Base-by-base conservation (phyloP, 371 early-diverging fungal genomes). In the Coemansia sp. region DNA sequence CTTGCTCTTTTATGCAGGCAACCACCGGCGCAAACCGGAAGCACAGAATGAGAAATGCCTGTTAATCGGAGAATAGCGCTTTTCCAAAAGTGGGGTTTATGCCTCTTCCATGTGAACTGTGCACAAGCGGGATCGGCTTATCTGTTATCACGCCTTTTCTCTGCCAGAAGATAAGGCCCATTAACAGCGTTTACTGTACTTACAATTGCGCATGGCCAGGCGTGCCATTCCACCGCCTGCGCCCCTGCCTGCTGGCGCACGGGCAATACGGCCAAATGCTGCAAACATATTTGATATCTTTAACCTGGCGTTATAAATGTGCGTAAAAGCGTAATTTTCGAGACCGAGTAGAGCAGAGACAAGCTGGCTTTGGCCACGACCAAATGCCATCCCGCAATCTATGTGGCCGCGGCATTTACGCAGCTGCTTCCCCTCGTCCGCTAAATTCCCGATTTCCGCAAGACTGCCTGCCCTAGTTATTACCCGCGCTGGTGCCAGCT, bases 181-280 rank as follows among this genome's bases (percentile, higher is more conserved):
- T 52, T 23, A 14, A n/a, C 44, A 16, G 6, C 44, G 5, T n/a
- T 6, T 14, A n/a, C 44, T 52, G 12, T 65, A 74, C 75, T 67
- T 75, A 75, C 75, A 75, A 42, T 47, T 25, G 53, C 75, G 71
- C 67, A 61, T 37, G 37, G 23, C 58, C 23, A 58, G 40, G 12
- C 40, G 40, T 4, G 25, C 58, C 42, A 44, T 14, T 21, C 23
- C 40, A 7, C 18, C 28, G 5, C 47, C 28, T 14, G 48, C 56
- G 18, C 37, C 37, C 28, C 68, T 26, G 52, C 47, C 53, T 2
- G 44, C 68, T 8, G 68, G 77, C 6, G 69, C 39, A 58, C 67
- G 77, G 21, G 65, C 62, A 55, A 53, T 56, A 16, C 77, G 77
- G 18, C 73, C 65, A 18, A 77, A 48, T 52, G 73, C 77, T 20